Evolutionary conservation across 176 grass and related monocot species (phyloP).

Genomic region (Carex scoparia): DNA sequence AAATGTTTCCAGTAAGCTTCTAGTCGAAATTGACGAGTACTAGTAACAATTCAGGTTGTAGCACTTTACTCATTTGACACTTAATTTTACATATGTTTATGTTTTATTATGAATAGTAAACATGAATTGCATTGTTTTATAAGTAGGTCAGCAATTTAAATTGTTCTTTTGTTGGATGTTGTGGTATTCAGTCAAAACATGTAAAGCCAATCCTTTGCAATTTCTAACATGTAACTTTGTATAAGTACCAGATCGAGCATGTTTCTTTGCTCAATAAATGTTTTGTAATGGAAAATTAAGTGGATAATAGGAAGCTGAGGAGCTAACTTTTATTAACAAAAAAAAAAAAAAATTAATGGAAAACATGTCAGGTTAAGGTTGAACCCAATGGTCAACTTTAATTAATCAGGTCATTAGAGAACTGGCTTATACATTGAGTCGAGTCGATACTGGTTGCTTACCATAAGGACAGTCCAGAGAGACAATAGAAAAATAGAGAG

Average conservation of each 20-base stretch:
- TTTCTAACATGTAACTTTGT: too few relatives aligned
- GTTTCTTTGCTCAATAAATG: not conserved
- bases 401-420: not conserved
- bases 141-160: too few relatives aligned
- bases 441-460: not conserved
- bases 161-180: too few relatives aligned
- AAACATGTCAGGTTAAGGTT: not conserved
- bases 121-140: too few relatives aligned
- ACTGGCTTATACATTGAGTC: conserved; percentile 32
- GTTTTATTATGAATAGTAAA: too few relatives aligned
- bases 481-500: conserved; percentile 31
- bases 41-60: too few relatives aligned
- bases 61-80: too few relatives aligned
- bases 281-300: not conserved
- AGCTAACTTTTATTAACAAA: not conserved
- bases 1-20: too few relatives aligned
- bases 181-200: too few relatives aligned
- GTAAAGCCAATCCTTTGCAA: too few relatives aligned
- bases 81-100: too few relatives aligned
- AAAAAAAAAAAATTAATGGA: not conserved
- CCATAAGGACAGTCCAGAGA: conserved; percentile 56
- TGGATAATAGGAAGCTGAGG: not conserved
- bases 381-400: not conserved
- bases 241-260: not conserved
- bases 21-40: too few relatives aligned